Base-by-base conservation (phyloP, 2,329 filamentous ascomycete genomes). In the Aspergillus neoniger region DNA sequence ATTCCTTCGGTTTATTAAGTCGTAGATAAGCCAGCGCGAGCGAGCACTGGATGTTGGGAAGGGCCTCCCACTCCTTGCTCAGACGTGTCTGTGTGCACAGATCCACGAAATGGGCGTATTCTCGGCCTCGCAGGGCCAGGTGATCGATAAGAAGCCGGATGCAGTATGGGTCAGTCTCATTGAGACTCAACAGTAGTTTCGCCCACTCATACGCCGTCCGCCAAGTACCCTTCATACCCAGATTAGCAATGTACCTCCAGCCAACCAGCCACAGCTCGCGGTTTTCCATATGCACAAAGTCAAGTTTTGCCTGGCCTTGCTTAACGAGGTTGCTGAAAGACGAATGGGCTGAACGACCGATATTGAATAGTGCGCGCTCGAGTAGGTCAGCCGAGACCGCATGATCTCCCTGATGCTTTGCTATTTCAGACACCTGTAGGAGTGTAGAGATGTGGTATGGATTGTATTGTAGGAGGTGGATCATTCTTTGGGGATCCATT, bases 151-250 rank as follows among this genome's bases (percentile, higher is more conserved):
- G 84, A 58, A 96, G 85, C 62, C 88, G 84, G 70, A 96, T 86
- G 50, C 87, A 91, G 70, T 96, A 97, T 0, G 92, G 92, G 72
- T 99, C 95, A 4, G 82, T 79, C 3, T 87, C 87, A 66, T 92
- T 86, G 60, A 98, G 77, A 60, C 88, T 86, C 30, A 96, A 82
- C 9, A 97, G 81, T 5, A 98, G 79, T 77, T 95, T 96, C 6
- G 91, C 86, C 93, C 95, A 99, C 76, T 98, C 95, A 51, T 96
- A 87, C 0, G 92, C 92, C 0, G 95, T 98, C 50, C 92, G 85
- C 82, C 92, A 96, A 1, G 94, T 97, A n/a, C 93, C 92, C 68
- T 96, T 94, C 77, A 92, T 88, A 15, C 92, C 84, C 21, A 99
- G 81, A 66, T 91, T 95, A 67, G 86, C 86, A 69, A 98, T 89